phyloP scores from a whole-genome alignment of 352 stramenopile genomes.

The Halophytophthora polymorphica region DNA sequence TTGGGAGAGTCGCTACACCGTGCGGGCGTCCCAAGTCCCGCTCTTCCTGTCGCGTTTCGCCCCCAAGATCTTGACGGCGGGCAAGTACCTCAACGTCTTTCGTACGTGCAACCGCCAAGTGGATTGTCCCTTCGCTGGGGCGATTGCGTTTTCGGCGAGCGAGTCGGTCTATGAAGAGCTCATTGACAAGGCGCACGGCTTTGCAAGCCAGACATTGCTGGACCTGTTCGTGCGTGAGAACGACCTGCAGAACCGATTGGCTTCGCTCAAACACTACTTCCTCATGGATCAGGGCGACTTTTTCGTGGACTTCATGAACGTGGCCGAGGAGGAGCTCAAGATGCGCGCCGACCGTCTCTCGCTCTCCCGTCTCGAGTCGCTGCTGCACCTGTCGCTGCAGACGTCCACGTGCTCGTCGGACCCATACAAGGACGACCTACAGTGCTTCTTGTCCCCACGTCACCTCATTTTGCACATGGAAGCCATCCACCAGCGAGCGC shows the following conservation, averaged over 20 bases:
- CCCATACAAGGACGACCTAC: conserved; percentile 89
- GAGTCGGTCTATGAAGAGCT: conserved; percentile 81
- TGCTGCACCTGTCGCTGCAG: conserved; percentile 93
- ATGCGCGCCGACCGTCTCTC: conserved; percentile 84
- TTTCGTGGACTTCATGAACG: conserved; percentile 98
- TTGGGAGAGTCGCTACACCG: conserved; percentile 85
- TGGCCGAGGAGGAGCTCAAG: conserved; percentile 93
- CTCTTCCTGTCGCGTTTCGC: conserved; percentile 74
- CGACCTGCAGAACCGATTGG: conserved; percentile 69
- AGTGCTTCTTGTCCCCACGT: conserved; percentile 83
- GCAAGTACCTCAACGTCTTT: conserved; percentile 93
- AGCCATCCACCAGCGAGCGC: conserved; percentile 84
- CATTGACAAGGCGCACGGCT: conserved; percentile 81
- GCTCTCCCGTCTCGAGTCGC: conserved; percentile 88
- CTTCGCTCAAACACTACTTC: conserved; percentile 97
- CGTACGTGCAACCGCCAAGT: conserved; percentile 75
- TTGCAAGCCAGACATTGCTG: conserved; percentile 72
- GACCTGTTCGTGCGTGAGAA: conserved; percentile 82
- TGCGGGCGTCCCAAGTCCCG: conserved; percentile 76
- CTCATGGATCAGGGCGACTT: conserved; percentile 98
- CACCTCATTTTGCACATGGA: conserved; percentile 92
- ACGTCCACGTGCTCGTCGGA: conserved; percentile 88
- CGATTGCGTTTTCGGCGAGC: conserved; percentile 60
- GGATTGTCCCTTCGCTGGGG: conserved; percentile 73
- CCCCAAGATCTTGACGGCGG: conserved; percentile 86